Evolutionary conservation across 2,329 filamentous ascomycete genomes (phyloP), one percentile per base, ranked within the genome.

Genomic region (Coniosporium tulheliwenetii): DNA sequence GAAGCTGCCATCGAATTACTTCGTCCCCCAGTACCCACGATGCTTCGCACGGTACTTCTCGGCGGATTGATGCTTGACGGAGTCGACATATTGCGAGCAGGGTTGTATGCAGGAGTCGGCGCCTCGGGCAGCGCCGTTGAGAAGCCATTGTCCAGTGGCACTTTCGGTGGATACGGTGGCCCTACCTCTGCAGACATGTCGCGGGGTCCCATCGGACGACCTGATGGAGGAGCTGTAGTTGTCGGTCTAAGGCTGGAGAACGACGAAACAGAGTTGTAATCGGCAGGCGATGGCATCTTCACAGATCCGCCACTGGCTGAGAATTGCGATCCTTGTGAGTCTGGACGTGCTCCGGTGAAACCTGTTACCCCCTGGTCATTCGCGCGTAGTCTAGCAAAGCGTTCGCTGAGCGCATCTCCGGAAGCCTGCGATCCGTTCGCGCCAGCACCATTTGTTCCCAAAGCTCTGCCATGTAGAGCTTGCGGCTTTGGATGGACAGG

Each of bases 21-120:
- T 36, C 76, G 67, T 41, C 65, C 61, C 29, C 57, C 60, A 5
- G 60, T 63, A 7, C 70, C 74, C 39, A 76, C 78, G 52, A 79
- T 69, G 46, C 73, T 75, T 12, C 79, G 67, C 1, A 78, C 71
- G 3, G 74, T 77, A 49, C 73, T 79, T 16, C 78, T 68, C 1
- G 80, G 81, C 2, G 78, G 69, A 34, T 77, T 70, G 8, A 81
- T 72, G 16, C 74, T 69, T 44, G 78, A 76, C 16, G 72, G 75
- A 2, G 78, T 76, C 4, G 79, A 67, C 42, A 77, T 81, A 26
- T 82, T 83, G 30, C 81, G 70, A 1, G 79, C 79, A n/a, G 82
- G 82, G 50, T 77, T 85, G 52, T 86, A 87, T 3, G 83, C 82
- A 7, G 82, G 79, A 50, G 79, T 79, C 1, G 82, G 82, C 37